phyloP scores from a whole-genome alignment of 108 stramenopile genomes.

The Nitzschia sp. region DNA sequence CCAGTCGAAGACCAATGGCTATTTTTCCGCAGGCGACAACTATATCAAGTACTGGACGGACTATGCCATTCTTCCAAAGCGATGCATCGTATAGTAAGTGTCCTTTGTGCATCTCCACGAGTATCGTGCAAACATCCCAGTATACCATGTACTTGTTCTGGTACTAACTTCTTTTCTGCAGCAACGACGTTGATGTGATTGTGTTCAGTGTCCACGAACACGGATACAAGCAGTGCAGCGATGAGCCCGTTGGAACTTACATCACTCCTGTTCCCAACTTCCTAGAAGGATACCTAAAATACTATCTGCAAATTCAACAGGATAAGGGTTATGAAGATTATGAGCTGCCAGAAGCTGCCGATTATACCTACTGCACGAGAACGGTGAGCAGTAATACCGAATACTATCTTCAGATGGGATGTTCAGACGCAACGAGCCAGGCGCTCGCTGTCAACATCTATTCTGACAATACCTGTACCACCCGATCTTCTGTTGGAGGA shows the following conservation, averaged over 20 bases:
- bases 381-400: constrained; percentile 37
- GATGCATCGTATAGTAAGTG: constrained; percentile 71
- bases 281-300: constrained; percentile 68
- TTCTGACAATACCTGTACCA: constrained; percentile 67
- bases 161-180: constrained; percentile 28
- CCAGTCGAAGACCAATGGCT: neutral
- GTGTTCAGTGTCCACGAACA: constrained; percentile 73
- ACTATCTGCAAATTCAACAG: constrained; percentile 49
- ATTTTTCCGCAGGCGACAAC: constrained; percentile 43
- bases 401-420: constrained; percentile 59
- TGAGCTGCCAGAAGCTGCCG: constrained; percentile 53
- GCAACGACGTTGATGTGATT: constrained; percentile 69
- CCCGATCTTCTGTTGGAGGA: constrained; percentile 36
- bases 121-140: neutral
- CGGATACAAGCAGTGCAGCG: constrained; percentile 70
- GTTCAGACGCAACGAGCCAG: constrained; percentile 42
- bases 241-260: constrained; percentile 75
- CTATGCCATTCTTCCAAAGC: constrained; percentile 75
- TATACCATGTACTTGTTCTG: neutral
- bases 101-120: neutral
- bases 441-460: constrained; percentile 76
- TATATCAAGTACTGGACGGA: constrained; percentile 82
- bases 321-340: constrained; percentile 68
- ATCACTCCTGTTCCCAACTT: constrained; percentile 64
- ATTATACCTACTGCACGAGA: constrained; percentile 61